Evolutionary conservation across 495 filamentous ascomycete species (phyloP).

Genomic region (Penicillium antarcticum): DNA sequence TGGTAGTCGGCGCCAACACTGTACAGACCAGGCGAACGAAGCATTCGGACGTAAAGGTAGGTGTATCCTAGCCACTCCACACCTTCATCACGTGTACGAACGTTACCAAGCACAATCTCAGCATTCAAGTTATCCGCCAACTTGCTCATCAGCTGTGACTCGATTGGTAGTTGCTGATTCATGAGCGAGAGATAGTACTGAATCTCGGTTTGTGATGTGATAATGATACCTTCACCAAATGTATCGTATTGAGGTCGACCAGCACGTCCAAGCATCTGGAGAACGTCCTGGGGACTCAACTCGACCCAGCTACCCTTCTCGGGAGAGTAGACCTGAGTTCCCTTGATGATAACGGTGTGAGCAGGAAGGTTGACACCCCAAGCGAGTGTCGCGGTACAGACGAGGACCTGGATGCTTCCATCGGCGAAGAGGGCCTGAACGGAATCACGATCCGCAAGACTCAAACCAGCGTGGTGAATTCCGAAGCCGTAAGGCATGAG

Average conservation of each 20-base stretch:
- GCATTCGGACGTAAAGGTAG: conserved; percentile 97
- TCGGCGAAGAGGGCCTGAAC: conserved; percentile 93
- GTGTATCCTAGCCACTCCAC: conserved; percentile 99
- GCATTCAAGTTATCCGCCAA: conserved; percentile 97
- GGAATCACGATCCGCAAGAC: conserved; percentile 83
- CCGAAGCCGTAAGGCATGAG: conserved; percentile 94
- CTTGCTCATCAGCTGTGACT: conserved; percentile 91
- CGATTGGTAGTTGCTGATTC: conserved; percentile 96
- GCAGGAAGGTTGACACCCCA: conserved; percentile 99
- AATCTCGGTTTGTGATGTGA: conserved; percentile 90
- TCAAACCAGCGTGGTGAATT: conserved; percentile 98
- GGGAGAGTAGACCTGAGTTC: conserved; percentile 95
- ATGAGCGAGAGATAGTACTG: conserved; percentile 95
- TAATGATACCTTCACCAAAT: conserved; percentile 97
- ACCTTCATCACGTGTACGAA: conserved; percentile 89
- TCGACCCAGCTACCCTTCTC: conserved; percentile 99
- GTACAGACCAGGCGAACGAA: conserved; percentile 92
- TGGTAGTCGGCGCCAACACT: conserved; percentile 95
- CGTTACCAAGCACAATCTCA: conserved; percentile 91
- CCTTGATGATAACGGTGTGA: conserved; percentile 96
- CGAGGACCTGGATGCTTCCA: conserved; percentile 88
- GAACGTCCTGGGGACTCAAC: conserved; percentile 91
- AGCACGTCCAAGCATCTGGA: conserved; percentile 98
- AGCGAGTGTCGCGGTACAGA: conserved; percentile 93
- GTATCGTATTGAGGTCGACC: conserved; percentile 96